phyloP scores from a whole-genome alignment of 225 moss, liverwort and hornwort genomes.

The Thuidium tamariscinum region DNA sequence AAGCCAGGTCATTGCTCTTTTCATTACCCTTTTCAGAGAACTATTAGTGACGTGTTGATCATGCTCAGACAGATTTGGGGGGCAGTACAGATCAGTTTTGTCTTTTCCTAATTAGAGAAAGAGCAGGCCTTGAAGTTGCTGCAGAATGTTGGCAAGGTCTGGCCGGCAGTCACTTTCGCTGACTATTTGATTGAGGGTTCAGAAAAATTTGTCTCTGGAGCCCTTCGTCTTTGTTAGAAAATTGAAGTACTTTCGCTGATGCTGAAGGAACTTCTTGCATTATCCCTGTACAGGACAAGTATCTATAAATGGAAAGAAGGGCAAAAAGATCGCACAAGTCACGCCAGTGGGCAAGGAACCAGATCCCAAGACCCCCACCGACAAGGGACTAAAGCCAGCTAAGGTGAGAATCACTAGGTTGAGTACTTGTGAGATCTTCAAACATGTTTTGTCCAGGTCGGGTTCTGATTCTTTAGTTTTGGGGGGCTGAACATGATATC shows the following conservation, averaged over 20 bases:
- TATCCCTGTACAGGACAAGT: not conserved
- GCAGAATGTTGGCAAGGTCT: conserved; percentile 14
- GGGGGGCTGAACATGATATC: no score
- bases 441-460: not conserved
- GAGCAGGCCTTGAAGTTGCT: conserved; percentile 9
- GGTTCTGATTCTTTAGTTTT: not conserved
- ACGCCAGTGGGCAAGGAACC: not conserved
- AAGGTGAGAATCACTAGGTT: conserved; percentile 1
- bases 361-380: conserved; percentile 14
- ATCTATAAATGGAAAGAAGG: conserved; percentile 14
- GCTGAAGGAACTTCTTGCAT: not conserved
- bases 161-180: conserved; percentile 3
- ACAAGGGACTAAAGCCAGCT: conserved; percentile 6
- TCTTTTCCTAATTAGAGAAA: not conserved
- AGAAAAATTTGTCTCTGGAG: not conserved
- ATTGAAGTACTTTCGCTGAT: not conserved
- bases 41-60: not conserved
- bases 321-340: not conserved
- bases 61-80: not conserved
- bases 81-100: not conserved
- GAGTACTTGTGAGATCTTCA: not conserved
- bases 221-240: not conserved
- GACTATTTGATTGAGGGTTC: not conserved
- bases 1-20: conserved; percentile 16
- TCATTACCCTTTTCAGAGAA: not conserved